phyloP scores from a whole-genome alignment of 805 yeast genomes.

The Hanseniaspora thailandica region DNA sequence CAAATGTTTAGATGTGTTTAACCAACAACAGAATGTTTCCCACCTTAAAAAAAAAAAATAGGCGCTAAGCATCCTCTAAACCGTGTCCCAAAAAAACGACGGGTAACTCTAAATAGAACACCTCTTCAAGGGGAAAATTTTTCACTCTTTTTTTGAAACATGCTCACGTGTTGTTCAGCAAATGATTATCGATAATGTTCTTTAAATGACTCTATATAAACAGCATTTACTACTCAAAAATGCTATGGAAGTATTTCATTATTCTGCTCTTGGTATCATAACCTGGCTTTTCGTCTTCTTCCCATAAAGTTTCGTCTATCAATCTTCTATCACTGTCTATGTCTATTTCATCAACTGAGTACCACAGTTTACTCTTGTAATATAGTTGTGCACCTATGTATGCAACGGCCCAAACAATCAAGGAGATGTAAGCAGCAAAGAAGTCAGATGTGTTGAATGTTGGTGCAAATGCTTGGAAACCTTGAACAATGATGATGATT shows the following conservation, averaged over 20 bases:
- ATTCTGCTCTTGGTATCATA: constrained; percentile 13
- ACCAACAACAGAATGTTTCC: too few species aligned
- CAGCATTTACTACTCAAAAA: background rate
- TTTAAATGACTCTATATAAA: background rate
- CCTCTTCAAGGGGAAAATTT: too few species aligned
- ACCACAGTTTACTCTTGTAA: constrained; percentile 38
- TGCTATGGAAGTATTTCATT: constrained; percentile 8
- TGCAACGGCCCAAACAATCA: constrained; percentile 44
- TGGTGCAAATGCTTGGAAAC: constrained; percentile 50
- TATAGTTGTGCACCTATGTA: constrained; percentile 46
- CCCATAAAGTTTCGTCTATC: constrained; percentile 49
- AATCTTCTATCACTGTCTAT: constrained; percentile 57
- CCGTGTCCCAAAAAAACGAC: too few species aligned
- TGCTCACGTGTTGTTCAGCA: too few species aligned
- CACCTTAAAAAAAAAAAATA: too few species aligned
- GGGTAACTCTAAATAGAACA: too few species aligned
- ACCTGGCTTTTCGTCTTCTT: constrained; percentile 39
- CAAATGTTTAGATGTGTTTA: too few species aligned
- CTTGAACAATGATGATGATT: constrained; percentile 57
- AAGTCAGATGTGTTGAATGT: constrained; percentile 43
- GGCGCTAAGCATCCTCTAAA: too few species aligned
- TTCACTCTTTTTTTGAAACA: too few species aligned
- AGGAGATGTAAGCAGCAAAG: constrained; percentile 61
- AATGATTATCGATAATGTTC: background rate
- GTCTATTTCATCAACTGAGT: constrained; percentile 51